Evolutionary conservation across 495 filamentous ascomycete species (phyloP).

Genomic region (Sabuloglossum arenarium): DNA sequence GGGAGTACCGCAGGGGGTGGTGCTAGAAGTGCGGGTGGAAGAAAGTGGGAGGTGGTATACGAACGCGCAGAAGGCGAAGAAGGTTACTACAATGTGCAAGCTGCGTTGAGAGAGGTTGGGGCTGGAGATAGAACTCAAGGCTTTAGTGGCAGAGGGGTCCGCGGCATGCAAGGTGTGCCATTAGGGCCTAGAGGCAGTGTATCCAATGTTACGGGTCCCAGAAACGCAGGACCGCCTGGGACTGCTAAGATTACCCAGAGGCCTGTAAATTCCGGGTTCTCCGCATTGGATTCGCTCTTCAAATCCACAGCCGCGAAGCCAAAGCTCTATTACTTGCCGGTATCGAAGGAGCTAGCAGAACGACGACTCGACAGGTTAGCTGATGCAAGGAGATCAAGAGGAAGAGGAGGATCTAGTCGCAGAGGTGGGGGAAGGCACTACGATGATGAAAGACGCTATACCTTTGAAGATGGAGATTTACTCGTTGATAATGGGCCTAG

Average conservation of each 20-base stretch:
- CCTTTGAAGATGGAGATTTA: slow-evolving; percentile 48
- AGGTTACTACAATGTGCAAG: slow-evolving; percentile 22
- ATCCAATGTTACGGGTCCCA: neutral
- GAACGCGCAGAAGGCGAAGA: slow-evolving; percentile 28
- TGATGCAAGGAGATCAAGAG: slow-evolving; percentile 7
- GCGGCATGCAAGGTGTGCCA: slow-evolving; percentile 9
- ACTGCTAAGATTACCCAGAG: neutral
- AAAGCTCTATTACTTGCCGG: slow-evolving; percentile 45
- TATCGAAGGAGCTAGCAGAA: slow-evolving; percentile 29
- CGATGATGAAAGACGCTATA: slow-evolving; percentile 50
- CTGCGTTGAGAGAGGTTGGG: slow-evolving; percentile 18
- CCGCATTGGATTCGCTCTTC: slow-evolving; percentile 37
- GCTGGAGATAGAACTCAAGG: slow-evolving; percentile 11
- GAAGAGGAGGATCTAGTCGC: slow-evolving; percentile 26
- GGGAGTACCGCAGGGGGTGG: slow-evolving; percentile 16
- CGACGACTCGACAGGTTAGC: slow-evolving; percentile 47
- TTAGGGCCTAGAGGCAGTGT: slow-evolving; percentile 6
- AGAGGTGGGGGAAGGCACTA: slow-evolving; percentile 7
- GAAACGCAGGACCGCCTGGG: neutral
- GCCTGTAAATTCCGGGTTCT: slow-evolving; percentile 1
- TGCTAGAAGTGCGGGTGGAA: slow-evolving; percentile 25
- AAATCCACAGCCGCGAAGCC: slow-evolving; percentile 40
- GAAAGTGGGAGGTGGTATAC: slow-evolving; percentile 55
- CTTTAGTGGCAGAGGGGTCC: slow-evolving; percentile 16
- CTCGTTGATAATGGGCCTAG: slow-evolving; percentile 64